phyloP scores from a whole-genome alignment of 1,284 basidiomycete species.

The Sanghuangporus weigelae region DNA sequence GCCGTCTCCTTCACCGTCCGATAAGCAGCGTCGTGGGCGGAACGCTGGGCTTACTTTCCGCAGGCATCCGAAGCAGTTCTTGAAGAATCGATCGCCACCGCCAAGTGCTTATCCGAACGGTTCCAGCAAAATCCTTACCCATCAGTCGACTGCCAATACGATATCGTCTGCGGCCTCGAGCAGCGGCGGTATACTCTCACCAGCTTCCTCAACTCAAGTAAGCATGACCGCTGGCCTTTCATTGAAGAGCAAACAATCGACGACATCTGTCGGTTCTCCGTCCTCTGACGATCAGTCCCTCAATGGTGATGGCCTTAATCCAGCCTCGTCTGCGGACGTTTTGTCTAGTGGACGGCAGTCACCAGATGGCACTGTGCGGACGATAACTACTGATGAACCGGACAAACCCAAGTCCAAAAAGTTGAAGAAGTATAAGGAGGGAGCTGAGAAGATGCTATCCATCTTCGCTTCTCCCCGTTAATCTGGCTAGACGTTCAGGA shows the following conservation, averaged over 20 bases:
- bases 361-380: conserved; percentile 9
- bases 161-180: conserved; percentile 32
- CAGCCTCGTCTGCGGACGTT: conserved; percentile 17
- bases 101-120: conserved; percentile 46
- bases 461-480: conserved; percentile 23
- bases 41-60: conserved; percentile 64
- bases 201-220: conserved; percentile 48
- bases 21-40: conserved; percentile 61
- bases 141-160: conserved; percentile 41
- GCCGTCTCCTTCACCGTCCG: conserved; percentile 33
- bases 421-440: conserved; percentile 23
- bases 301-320: conserved; percentile 37
- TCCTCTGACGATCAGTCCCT: conserved; percentile 66
- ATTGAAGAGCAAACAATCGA: conserved; percentile 74
- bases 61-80: conserved; percentile 62
- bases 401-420: conserved; percentile 23
- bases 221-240: conserved; percentile 50
- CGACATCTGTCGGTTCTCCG: conserved; percentile 58
- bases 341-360: conserved; percentile 3
- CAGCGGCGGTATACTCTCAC: conserved; percentile 44
- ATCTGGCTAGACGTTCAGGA: neutral
- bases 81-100: conserved; percentile 59
- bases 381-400: conserved; percentile 15
- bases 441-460: conserved; percentile 26
- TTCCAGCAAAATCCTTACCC: conserved; percentile 38